A percentile compares a stretch with the other conserved stretches of the same genome.
Evolutionary conservation across 2,329 filamentous ascomycete genomes (phyloP).

Genomic region (Sporothrix globosa): DNA sequence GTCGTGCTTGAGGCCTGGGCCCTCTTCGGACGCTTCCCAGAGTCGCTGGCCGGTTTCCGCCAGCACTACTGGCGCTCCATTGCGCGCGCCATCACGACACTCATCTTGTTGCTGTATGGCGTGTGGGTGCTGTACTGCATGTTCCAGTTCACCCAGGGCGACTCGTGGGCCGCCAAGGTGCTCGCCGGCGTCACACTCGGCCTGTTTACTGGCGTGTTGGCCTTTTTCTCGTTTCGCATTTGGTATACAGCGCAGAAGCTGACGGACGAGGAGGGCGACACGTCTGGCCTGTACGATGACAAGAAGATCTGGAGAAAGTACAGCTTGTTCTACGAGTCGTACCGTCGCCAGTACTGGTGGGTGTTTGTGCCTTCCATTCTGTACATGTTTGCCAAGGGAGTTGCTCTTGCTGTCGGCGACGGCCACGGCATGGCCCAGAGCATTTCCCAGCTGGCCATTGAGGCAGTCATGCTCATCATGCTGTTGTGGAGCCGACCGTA

Average conservation of each 20-base stretch:
- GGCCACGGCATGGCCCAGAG: conserved; percentile 84
- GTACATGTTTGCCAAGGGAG: conserved; percentile 89
- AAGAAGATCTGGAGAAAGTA: conserved; percentile 94
- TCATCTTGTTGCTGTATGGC: conserved; percentile 90
- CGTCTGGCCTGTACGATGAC: conserved; percentile 76
- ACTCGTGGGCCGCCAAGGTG: conserved; percentile 88
- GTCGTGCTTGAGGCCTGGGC: conserved; percentile 89
- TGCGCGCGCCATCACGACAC: conserved; percentile 81
- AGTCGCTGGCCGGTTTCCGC: conserved; percentile 79
- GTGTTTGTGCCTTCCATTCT: conserved; percentile 85
- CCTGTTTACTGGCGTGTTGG: conserved; percentile 79
- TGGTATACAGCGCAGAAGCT: conserved; percentile 73
- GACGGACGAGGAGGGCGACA: conserved; percentile 75
- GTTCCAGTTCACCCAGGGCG: conserved; percentile 90
- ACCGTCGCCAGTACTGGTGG: conserved; percentile 97
- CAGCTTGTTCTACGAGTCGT: conserved; percentile 94
- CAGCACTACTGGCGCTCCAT: conserved; percentile 96
- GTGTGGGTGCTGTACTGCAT: conserved; percentile 96
- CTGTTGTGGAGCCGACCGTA: conserved; percentile 86
- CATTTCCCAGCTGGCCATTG: conserved; percentile 76
- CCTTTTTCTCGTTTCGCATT: conserved; percentile 83
- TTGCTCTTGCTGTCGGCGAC: conserved; percentile 80
- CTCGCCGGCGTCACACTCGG: conserved; percentile 81
- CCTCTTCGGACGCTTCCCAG: conserved; percentile 83
- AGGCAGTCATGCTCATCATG: conserved; percentile 75